These are phyloP conservation scores for Populus davidiana DNA, from an alignment of 345 rosid genomes.

Conservation along the genomic window DNA sequence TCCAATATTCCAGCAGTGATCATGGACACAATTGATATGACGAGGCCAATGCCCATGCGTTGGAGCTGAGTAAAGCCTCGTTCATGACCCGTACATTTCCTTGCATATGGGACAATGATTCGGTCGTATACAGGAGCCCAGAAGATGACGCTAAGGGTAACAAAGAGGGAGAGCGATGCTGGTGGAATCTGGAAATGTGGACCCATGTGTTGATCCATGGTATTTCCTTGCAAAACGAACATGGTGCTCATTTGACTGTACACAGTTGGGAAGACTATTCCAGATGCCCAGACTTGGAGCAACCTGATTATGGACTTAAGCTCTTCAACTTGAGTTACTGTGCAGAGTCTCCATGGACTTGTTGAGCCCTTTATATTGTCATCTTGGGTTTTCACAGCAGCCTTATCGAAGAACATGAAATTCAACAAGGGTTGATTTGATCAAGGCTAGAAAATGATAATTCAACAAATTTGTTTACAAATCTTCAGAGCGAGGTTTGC, in stretches of 20 bases:
- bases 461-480: no score
- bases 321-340: conserved; percentile 92
- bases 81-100: conserved; percentile 66
- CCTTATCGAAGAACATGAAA: conserved; percentile 84
- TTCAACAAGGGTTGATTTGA: neutral
- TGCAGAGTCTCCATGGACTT: conserved; percentile 77
- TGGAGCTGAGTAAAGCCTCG: conserved; percentile 95
- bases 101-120: conserved; percentile 57
- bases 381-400: conserved; percentile 61
- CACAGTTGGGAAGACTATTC: conserved; percentile 75
- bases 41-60: conserved; percentile 86
- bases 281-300: conserved; percentile 89
- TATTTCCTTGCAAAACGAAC: conserved; percentile 91
- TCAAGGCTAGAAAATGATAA: neutral
- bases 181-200: conserved; percentile 73
- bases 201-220: conserved; percentile 86
- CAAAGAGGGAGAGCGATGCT: conserved; percentile 85
- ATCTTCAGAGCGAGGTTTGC: neutral
- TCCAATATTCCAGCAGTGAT: conserved; percentile 64
- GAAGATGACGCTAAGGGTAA: conserved; percentile 82
- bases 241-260: conserved; percentile 89
- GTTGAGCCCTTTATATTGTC: conserved; percentile 46
- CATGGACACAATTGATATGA: conserved; percentile 77
- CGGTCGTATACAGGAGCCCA: conserved; percentile 80
- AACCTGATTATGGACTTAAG: conserved; percentile 71